Conservation (phyloP, 805 yeast genomes). For the Kregervanrija fluxuum region DNA sequence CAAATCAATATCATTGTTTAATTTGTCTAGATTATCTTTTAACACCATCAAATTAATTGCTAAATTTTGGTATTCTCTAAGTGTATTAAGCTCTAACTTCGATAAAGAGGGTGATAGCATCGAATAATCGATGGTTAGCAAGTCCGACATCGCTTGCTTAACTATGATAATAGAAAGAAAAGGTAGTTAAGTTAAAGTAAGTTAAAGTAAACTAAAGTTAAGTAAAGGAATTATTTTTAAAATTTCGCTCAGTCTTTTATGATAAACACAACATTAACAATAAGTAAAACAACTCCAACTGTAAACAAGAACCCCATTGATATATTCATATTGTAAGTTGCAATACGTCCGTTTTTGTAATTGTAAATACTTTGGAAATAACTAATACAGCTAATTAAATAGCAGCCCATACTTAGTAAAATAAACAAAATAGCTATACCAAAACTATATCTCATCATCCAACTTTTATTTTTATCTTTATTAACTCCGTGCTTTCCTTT, state of each 20-base stretch:
- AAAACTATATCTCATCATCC: conserved; percentile 12
- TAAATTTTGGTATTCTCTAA: conserved; percentile 32
- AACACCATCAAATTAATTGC: conserved; percentile 26
- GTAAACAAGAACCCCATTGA: conserved; percentile 20
- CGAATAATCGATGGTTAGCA: conserved; percentile 2
- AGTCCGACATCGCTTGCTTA: conserved; percentile 4
- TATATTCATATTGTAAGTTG: conserved; percentile 27
- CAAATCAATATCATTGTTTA: conserved; percentile 16
- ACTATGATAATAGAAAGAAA: not conserved
- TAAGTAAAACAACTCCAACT: conserved; percentile 4
- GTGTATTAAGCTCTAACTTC: conserved; percentile 27
- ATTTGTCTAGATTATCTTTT: conserved; percentile 16
- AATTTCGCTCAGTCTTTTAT: not conserved
- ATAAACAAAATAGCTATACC: conserved; percentile 27
- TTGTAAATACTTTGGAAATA: conserved; percentile 38
- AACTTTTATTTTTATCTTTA: conserved; percentile 1
- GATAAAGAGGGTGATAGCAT: conserved; percentile 2
- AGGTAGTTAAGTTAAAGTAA: not conserved
- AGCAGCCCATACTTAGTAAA: conserved; percentile 32
- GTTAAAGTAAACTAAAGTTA: not conserved
- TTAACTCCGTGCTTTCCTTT: conserved; percentile 8
- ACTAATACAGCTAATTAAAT: conserved; percentile 33
- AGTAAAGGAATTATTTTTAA: not conserved
- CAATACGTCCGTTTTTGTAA: conserved; percentile 35
- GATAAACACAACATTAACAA: conserved; percentile 8